Percentiles rank a stretch among this genome's conserved stretches.
Evolutionary conservation across 1,139 yeast genomes (phyloP).

Genomic region (Yamadazyma atmosphaerica): DNA sequence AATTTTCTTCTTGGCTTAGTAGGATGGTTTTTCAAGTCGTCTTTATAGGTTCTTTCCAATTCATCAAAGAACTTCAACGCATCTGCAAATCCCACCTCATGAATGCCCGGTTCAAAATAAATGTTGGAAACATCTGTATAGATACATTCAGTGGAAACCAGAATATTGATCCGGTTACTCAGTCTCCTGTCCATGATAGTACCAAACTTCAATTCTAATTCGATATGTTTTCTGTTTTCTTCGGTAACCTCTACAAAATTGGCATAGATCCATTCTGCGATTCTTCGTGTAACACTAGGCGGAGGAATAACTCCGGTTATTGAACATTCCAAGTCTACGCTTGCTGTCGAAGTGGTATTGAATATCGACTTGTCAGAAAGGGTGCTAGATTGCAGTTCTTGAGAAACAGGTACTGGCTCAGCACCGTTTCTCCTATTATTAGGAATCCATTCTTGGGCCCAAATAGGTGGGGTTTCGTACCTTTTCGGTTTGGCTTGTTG

Average conservation of each 20-base stretch:
- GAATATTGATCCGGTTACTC: slow-evolving; percentile 65
- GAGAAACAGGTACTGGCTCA: slow-evolving; percentile 1
- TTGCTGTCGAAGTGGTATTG: slow-evolving; percentile 33
- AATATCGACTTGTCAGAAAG: slow-evolving; percentile 36
- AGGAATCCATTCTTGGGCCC: slow-evolving; percentile 80
- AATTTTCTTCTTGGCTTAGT: slow-evolving; percentile 39
- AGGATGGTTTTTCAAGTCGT: slow-evolving; percentile 28
- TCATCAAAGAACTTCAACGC: slow-evolving; percentile 58
- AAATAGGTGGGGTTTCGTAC: slow-evolving; percentile 67
- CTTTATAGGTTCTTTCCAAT: slow-evolving; percentile 49
- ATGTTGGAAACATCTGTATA: slow-evolving; percentile 58
- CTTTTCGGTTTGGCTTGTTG: slow-evolving; percentile 54
- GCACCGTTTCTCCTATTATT: slow-evolving; percentile 10
- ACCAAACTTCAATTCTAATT: slow-evolving; percentile 84
- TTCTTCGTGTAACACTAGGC: slow-evolving; percentile 76
- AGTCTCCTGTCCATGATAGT: slow-evolving; percentile 65
- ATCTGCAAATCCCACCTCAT: slow-evolving; percentile 64
- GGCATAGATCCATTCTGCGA: slow-evolving; percentile 89
- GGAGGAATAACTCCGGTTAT: slow-evolving; percentile 77
- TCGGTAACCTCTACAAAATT: slow-evolving; percentile 65
- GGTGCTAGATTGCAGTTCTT: slow-evolving; percentile 5
- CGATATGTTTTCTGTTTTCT: slow-evolving; percentile 61
- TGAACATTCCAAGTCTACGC: slow-evolving; percentile 53
- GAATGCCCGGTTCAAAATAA: slow-evolving; percentile 68
- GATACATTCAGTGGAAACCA: slow-evolving; percentile 76